A percentile compares a stretch with the other conserved stretches of the same genome.
Evolutionary conservation across 2,329 filamentous ascomycete genomes (phyloP).

Genomic region (Cercospora sp.): DNA sequence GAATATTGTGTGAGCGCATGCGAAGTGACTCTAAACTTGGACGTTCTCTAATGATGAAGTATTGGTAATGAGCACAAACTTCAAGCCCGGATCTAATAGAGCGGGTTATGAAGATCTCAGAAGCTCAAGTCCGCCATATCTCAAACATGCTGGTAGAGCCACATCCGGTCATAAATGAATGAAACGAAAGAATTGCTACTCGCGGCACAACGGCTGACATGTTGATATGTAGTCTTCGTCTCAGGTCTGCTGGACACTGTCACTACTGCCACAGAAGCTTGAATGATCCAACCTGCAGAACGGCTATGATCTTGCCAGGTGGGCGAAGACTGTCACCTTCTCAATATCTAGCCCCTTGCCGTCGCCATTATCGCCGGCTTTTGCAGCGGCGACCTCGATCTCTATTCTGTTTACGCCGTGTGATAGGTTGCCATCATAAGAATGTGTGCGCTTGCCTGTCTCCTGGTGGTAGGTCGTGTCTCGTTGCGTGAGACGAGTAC

Average conservation of each 20-base stretch:
- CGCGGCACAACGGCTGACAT: background rate
- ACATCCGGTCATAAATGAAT: background rate
- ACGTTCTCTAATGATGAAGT: background rate
- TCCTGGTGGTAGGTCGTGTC: constrained; percentile 47
- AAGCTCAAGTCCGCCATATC: background rate
- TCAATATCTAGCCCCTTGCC: constrained; percentile 64
- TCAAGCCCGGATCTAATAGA: background rate
- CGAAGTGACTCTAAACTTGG: background rate
- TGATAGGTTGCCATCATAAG: constrained; percentile 72
- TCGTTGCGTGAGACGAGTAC: constrained; percentile 55
- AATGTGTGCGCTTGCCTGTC: constrained; percentile 53
- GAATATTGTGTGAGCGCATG: constrained; percentile 54
- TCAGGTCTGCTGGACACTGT: background rate
- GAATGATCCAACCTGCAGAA: background rate
- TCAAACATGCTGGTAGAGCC: background rate
- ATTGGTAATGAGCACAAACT: background rate
- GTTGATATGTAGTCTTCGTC: background rate
- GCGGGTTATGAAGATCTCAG: background rate
- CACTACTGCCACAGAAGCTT: background rate
- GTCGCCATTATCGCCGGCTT: constrained; percentile 44
- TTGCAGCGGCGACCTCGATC: constrained; percentile 68
- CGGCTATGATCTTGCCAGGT: constrained; percentile 55
- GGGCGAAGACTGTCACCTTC: constrained; percentile 72
- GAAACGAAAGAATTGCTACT: background rate
- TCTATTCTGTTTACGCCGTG: constrained; percentile 76